Evolutionary conservation across 169 alveolate species (phyloP).

Genomic region (Neospora caninum): DNA sequence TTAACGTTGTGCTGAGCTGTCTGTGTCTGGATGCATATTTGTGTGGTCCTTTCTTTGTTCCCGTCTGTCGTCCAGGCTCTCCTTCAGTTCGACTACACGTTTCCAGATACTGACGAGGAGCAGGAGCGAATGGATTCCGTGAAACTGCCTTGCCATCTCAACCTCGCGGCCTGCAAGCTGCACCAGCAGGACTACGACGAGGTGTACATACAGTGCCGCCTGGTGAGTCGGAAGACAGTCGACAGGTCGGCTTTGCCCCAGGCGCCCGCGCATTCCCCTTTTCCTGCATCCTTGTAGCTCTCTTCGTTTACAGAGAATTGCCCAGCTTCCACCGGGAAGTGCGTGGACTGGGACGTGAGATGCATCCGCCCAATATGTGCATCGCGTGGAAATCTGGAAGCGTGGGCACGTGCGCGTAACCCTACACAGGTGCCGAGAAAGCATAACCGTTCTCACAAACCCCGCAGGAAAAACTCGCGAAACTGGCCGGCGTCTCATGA

Average conservation of each 20-base stretch:
- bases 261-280: too few species aligned
- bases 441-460: too few species aligned
- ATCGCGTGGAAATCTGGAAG: too few species aligned
- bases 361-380: neutral
- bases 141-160: constrained; percentile 54
- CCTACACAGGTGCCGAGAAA: too few species aligned
- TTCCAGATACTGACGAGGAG: constrained; percentile 58
- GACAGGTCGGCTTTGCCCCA: neutral
- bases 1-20: neutral
- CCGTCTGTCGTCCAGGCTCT: constrained; percentile 35
- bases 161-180: constrained; percentile 60
- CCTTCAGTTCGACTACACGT: constrained; percentile 66
- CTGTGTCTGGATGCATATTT: neutral
- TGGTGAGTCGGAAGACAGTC: neutral
- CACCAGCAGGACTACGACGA: constrained; percentile 56
- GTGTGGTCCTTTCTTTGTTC: neutral
- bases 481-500: too few species aligned
- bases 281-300: too few species aligned
- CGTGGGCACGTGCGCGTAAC: too few species aligned
- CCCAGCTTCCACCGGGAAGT: neutral
- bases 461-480: too few species aligned
- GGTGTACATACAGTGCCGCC: constrained; percentile 47
- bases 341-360: neutral
- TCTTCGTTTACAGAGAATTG: neutral
- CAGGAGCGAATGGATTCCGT: constrained; percentile 8